Percentiles rank a stretch among this genome's conserved stretches.
These are phyloP conservation scores for Calonectria hongkongensis DNA, from an alignment of 2,329 filamentous ascomycete species.

Conservation along the genomic window DNA sequence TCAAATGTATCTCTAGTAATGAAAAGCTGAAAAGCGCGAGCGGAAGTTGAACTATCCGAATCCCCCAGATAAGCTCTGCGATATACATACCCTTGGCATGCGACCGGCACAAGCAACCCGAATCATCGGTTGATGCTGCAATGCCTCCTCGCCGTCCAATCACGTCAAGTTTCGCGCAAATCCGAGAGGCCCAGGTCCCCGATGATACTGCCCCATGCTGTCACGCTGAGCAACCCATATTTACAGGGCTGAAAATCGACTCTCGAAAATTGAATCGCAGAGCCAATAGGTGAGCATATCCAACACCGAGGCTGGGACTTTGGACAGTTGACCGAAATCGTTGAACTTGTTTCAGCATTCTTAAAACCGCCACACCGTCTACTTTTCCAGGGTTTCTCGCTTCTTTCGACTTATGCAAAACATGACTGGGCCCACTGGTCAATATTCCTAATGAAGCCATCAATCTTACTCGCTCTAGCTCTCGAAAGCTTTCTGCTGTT, in stretches of 20 bases:
- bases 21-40: not conserved
- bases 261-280: not conserved
- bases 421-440: not conserved
- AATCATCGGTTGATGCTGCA: not conserved
- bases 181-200: conserved; percentile 18
- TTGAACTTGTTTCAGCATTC: not conserved
- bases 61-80: not conserved
- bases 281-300: not conserved
- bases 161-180: not conserved
- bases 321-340: not conserved
- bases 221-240: not conserved
- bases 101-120: not conserved
- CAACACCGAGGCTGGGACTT: too few relatives aligned
- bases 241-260: not conserved
- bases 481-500: conserved; percentile 4
- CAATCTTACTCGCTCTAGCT: conserved; percentile 6
- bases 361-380: not conserved
- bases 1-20: not conserved
- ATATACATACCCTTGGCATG: not conserved
- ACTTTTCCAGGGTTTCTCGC: not conserved
- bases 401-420: not conserved
- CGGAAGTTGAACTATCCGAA: too few relatives aligned
- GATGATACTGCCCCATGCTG: not conserved
- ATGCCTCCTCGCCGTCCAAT: not conserved
- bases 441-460: not conserved